Base-by-base conservation (phyloP, 176 grass and related monocot genomes). In the Tillandsia leiboldiana region DNA sequence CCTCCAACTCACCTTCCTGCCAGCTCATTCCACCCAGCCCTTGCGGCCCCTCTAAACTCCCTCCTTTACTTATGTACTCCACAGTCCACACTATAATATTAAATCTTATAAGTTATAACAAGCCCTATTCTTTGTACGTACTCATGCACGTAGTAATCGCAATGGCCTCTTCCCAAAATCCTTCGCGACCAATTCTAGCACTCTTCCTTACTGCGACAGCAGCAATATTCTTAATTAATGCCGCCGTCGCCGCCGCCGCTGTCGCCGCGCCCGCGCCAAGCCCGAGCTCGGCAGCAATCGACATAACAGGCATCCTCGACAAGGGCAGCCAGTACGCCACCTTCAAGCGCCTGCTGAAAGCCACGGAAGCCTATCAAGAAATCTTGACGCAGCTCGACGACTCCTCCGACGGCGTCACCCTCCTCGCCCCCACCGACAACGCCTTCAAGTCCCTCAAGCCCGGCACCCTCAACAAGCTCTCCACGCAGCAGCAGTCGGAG, bases 281-380 rank as follows among this genome's bases (percentile, higher is more conserved):
- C 22, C 84, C 79, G 0, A 66, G 64, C 8, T 61, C 84, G 9
- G 10, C 51, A 7, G 74, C 79, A 8, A 73, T 78, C 51, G 78
- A 71, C 50, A 63, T 86, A 18, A 82, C 70, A 9, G 69, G 72
- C 26, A 86, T 82, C 76, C 84, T 86, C n/a, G 76, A 23, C 9
- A 83, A 87, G 48, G 80, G 65, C 17, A 33, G 11, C 7, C 71
- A 75, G 47, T 87, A 83, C 79, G 72, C 68, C 59, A 82, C 84
- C 7, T 87, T 87, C 74, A 53, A 79, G 4, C 80, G 84, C 47
- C 22, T 87, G 26, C 77, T 87, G 54, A 83, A 87, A 70, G 79
- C 78, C 65, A 87, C 84, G 1, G 75, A 87, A 77, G 84, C 82
- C 49, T 68, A 58, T n/a, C 72, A 72, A 48, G 71, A 83, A 65